phyloP scores from a whole-genome alignment of 352 stramenopile species.

The Thalassiosira mediterranea region DNA sequence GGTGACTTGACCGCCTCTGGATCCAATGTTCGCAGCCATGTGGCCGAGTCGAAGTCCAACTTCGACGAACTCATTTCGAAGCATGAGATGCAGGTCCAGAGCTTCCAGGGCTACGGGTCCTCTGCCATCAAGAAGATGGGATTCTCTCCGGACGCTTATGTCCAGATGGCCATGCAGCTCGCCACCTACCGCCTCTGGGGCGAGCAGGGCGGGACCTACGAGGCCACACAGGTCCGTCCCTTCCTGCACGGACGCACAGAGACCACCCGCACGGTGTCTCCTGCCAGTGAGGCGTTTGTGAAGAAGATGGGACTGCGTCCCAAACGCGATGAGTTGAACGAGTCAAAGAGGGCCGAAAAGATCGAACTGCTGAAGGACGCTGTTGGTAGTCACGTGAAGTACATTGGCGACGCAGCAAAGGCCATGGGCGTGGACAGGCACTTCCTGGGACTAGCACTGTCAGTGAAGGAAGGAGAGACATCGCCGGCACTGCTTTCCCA shows the following conservation, averaged over 20 bases:
- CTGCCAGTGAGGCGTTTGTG: constrained; percentile 89
- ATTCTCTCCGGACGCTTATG: constrained; percentile 95
- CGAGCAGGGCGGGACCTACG: constrained; percentile 93
- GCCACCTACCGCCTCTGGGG: constrained; percentile 95
- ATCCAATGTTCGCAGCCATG: constrained; percentile 31
- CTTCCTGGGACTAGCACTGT: constrained; percentile 94
- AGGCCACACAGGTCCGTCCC: constrained; percentile 95
- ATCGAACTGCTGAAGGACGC: constrained; percentile 89
- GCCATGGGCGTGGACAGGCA: constrained; percentile 91
- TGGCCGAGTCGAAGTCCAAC: constrained; percentile 85
- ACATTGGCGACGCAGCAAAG: constrained; percentile 87
- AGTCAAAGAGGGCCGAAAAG: constrained; percentile 67
- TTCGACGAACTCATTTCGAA: constrained; percentile 91
- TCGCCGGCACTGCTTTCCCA: constrained; percentile 92
- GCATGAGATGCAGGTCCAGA: constrained; percentile 89
- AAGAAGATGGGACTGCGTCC: constrained; percentile 80
- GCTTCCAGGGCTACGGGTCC: constrained; percentile 75
- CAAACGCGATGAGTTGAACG: constrained; percentile 79
- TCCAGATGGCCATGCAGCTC: constrained; percentile 98
- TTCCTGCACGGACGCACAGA: constrained; percentile 96
- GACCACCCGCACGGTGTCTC: constrained; percentile 86
- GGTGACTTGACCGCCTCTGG: constrained; percentile 32
- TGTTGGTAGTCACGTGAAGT: constrained; percentile 91
- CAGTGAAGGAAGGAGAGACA: constrained; percentile 89
- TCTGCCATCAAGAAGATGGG: constrained; percentile 83